phyloP scores from a whole-genome alignment of 352 stramenopile species.

The Globisporangium yorkense region DNA sequence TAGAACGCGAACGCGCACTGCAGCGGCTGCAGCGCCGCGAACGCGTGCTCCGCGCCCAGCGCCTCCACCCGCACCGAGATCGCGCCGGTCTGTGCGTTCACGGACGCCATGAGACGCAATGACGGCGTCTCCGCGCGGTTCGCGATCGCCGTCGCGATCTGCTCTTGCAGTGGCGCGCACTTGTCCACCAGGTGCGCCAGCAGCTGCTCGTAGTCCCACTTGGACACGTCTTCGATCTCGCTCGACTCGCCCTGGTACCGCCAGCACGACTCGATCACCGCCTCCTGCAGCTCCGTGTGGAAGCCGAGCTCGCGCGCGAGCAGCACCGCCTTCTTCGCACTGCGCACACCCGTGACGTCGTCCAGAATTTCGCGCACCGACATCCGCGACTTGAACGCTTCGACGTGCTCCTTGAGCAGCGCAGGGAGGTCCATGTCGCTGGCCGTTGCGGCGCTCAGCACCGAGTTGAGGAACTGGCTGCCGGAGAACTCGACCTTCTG shows the following conservation, averaged over 20 bases:
- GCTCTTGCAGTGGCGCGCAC: slow-evolving; percentile 30
- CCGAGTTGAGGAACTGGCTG: slow-evolving; percentile 80
- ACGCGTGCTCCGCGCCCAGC: slow-evolving; percentile 35
- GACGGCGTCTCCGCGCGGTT: slow-evolving; percentile 23
- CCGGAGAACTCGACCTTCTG: slow-evolving; percentile 87
- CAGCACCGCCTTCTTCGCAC: slow-evolving; percentile 88
- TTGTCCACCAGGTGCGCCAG: slow-evolving; percentile 44
- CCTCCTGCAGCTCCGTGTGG: slow-evolving; percentile 63
- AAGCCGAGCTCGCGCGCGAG: slow-evolving; percentile 92
- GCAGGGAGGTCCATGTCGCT: slow-evolving; percentile 38
- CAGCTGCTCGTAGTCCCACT: slow-evolving; percentile 54
- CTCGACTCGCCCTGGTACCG: slow-evolving; percentile 12
- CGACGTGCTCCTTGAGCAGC: slow-evolving; percentile 73
- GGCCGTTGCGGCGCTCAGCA: slow-evolving; percentile 47
- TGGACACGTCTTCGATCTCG: slow-evolving; percentile 19
- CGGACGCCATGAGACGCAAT: slow-evolving; percentile 50
- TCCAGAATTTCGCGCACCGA: slow-evolving; percentile 84
- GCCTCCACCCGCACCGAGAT: slow-evolving; percentile 50
- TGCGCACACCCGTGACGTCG: slow-evolving; percentile 88
- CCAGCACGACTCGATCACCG: slow-evolving; percentile 49
- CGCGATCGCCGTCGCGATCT: slow-evolving; percentile 21
- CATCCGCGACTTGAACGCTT: slow-evolving; percentile 36
- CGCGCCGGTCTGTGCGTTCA: slow-evolving; percentile 38
- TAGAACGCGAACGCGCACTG: slow-evolving; percentile 79
- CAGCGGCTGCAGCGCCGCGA: slow-evolving; percentile 54